Evolutionary conservation across 164 flowering plant genomes (phyloP), one percentile per base, ranked within the genome.

Genomic region (Nymphaea thermarum): DNA sequence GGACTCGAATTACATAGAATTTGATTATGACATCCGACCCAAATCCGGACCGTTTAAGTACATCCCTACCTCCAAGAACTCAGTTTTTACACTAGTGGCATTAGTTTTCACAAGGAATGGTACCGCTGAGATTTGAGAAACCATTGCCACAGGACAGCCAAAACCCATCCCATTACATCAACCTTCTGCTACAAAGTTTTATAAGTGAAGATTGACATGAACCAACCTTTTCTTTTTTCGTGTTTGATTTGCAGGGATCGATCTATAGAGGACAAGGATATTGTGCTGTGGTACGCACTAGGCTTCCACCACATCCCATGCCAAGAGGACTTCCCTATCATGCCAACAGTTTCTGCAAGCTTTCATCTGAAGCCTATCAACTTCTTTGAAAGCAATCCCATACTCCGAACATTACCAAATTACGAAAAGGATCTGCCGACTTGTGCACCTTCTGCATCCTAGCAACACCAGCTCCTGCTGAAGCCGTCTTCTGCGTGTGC

Each of bases 261-360:
- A 57, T 43, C 72, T 2, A 89, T 89, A 11, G 87, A 85, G 73
- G 77, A 86, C 77, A 79, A 79, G 71, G 96, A 89, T 72, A 82
- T 89, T 3, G 96, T 86, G 47, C 5, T 89, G 62, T 89, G 96
- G 93, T 83, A 89, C 72, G 82, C 87, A 2, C 45, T 89, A 12
- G 96, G 96, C 3, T 81, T 87, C 68, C 93, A 89, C 70, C 96
- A 89, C 68, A 65, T 84, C 43, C 96, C 96, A 0, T 83, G 85
- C 71, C 92, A 89, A 75, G 95, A 89, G 72, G 96, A 89, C 62
- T 89, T 75, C 59, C 93, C 96, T 0, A 72, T 85, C 51, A 88
- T 88, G 95, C 87, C 95, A 1, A 84, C 88, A 0, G 80, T 89
- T n/a, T 72, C 85, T 0, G 73, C 87, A 1, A 86, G 90, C 78